Percentiles rank a stretch among this genome's conserved stretches.
Conservation (phyloP, 345 rosid species). For the Clarkia xantiana region DNA sequence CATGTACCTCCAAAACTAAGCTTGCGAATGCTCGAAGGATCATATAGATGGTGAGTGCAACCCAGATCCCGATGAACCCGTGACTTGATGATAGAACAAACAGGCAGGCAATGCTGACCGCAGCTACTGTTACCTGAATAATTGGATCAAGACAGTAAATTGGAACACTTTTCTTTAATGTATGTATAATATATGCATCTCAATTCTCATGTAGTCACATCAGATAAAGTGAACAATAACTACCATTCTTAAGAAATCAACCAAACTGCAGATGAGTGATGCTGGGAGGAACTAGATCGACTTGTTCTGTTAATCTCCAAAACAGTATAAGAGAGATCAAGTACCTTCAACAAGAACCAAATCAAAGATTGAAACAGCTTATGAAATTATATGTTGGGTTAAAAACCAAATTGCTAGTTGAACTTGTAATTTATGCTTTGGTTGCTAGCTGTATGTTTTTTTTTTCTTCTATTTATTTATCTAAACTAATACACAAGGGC, state of each 20-base stretch:
- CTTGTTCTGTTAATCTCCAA: constrained; percentile 18
- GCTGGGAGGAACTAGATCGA: constrained; percentile 22
- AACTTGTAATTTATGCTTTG: too few relatives aligned
- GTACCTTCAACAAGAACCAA: constrained; percentile 13
- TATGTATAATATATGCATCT: too few relatives aligned
- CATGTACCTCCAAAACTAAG: constrained; percentile 68
- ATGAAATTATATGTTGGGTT: too few relatives aligned
- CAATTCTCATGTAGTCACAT: neutral
- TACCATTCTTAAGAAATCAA: constrained; percentile 30
- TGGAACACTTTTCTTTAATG: neutral
- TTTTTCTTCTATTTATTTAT: too few relatives aligned
- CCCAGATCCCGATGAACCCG: constrained; percentile 81
- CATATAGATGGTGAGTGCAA: constrained; percentile 78
- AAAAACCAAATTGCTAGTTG: too few relatives aligned
- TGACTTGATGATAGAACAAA: constrained; percentile 31
- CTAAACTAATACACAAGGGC: too few relatives aligned
- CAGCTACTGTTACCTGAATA: constrained; percentile 50
- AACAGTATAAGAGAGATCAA: constrained; percentile 19
- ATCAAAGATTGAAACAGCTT: too few relatives aligned
- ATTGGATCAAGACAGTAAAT: constrained; percentile 3
- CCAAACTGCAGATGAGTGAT: constrained; percentile 22
- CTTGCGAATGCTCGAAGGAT: constrained; percentile 73
- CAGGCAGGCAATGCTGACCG: constrained; percentile 51
- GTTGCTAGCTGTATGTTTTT: too few relatives aligned
- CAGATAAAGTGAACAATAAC: neutral